These are phyloP conservation scores for Gossypium anomalum DNA, from an alignment of 345 rosid species.

Conservation along the genomic window DNA sequence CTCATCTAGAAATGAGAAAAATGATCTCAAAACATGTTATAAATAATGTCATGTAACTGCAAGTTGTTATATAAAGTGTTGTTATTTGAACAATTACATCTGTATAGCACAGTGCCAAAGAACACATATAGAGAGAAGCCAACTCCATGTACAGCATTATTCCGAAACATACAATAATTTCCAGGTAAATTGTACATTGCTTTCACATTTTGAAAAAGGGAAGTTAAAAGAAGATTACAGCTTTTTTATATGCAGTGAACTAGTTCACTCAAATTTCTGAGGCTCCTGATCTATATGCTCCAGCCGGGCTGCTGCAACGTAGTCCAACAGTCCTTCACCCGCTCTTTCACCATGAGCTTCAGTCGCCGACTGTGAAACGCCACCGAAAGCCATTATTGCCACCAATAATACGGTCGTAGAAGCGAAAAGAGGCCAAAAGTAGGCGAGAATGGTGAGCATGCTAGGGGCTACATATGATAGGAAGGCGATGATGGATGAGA, in stretches of 20 bases:
- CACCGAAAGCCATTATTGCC: slow-evolving; percentile 52
- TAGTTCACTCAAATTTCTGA: slow-evolving; percentile 9
- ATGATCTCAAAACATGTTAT: no score
- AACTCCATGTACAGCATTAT: background rate
- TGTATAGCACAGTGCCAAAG: background rate
- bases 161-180: background rate
- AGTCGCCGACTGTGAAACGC: slow-evolving; percentile 41
- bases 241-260: background rate
- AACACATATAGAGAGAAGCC: slow-evolving; percentile 5
- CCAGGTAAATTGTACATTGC: background rate
- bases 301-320: slow-evolving; percentile 53
- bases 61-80: no score
- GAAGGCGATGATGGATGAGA: slow-evolving; percentile 27
- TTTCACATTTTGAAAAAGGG: background rate
- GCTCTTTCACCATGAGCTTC: slow-evolving; percentile 40
- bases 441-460: slow-evolving; percentile 47
- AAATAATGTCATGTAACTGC: no score
- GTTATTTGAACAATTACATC: background rate
- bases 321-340: slow-evolving; percentile 60
- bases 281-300: slow-evolving; percentile 26
- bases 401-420: slow-evolving; percentile 68
- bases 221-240: background rate
- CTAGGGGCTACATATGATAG: slow-evolving; percentile 55
- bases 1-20: background rate
- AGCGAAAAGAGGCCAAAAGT: slow-evolving; percentile 87